Percentiles rank a stretch among this genome's conserved stretches.
These are phyloP conservation scores for Cryphonectria japonica DNA, from an alignment of 2,329 filamentous ascomycete species.

Conservation along the genomic window DNA sequence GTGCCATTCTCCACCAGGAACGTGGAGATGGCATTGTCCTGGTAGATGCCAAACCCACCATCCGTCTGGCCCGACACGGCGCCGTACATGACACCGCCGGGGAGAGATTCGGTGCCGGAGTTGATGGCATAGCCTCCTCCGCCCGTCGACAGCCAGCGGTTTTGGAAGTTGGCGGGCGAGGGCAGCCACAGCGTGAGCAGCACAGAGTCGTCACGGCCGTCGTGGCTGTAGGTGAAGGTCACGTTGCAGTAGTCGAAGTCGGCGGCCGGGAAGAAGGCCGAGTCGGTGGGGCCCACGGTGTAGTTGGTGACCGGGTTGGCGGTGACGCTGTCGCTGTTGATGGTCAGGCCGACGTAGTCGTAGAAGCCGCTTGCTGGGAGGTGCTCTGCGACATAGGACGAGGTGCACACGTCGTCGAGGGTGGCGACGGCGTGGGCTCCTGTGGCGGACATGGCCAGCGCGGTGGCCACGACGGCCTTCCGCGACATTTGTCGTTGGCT, in stretches of 20 bases:
- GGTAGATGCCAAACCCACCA: constrained; percentile 53
- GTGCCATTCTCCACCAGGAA: constrained; percentile 52
- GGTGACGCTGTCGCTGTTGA: constrained; percentile 41
- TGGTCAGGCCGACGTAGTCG: constrained; percentile 14
- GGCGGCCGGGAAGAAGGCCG: constrained; percentile 33
- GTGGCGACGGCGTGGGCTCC: constrained; percentile 28
- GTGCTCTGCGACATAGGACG: constrained; percentile 45
- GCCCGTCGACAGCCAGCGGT: constrained; percentile 51
- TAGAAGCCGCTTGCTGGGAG: constrained; percentile 39
- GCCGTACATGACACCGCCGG: constrained; percentile 49
- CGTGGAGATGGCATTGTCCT: constrained; percentile 41
- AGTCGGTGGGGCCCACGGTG: constrained; percentile 34
- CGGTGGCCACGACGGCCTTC: constrained; percentile 31
- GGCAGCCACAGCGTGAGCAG: constrained; percentile 44
- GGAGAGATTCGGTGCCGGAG: constrained; percentile 37
- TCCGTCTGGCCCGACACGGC: constrained; percentile 53
- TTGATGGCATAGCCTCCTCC: constrained; percentile 52
- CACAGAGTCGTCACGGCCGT: constrained; percentile 38
- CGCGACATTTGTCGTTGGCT: constrained; percentile 22
- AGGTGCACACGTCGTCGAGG: constrained; percentile 48
- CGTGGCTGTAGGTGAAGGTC: constrained; percentile 41
- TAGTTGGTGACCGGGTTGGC: constrained; percentile 42
- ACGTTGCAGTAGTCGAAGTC: constrained; percentile 43
- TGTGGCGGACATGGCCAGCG: constrained; percentile 27
- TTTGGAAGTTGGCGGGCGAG: constrained; percentile 46